phyloP scores from a whole-genome alignment of 177 flowering plant species.

The Vitis hybrid region DNA sequence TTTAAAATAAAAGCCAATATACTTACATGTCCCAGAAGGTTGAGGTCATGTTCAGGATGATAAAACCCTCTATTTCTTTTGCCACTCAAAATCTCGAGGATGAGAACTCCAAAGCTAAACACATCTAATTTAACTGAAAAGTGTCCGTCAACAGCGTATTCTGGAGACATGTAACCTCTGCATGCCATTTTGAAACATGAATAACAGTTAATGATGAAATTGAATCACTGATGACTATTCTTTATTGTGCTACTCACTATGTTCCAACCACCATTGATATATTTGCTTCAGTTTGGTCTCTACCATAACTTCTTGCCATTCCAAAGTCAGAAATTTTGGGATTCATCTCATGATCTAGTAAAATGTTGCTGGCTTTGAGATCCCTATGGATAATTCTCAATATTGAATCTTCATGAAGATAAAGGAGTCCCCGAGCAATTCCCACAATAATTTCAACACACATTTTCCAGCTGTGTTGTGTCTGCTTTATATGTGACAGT shows the following conservation, averaged over 20 bases:
- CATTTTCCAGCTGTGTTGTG: neutral
- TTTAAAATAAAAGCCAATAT: neutral
- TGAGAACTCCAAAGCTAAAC: conserved; percentile 25
- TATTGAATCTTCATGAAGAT: conserved; percentile 28
- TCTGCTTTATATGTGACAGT: no score
- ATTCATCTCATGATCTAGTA: conserved; percentile 31
- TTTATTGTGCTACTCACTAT: conserved; percentile 4
- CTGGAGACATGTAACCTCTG: conserved; percentile 31
- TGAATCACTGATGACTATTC: neutral
- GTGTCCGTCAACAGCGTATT: conserved; percentile 27
- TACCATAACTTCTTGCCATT: conserved; percentile 11
- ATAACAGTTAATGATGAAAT: neutral
- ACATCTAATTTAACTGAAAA: conserved; percentile 30
- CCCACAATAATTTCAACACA: conserved; percentile 14
- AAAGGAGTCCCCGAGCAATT: conserved; percentile 21
- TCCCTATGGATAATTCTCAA: conserved; percentile 34
- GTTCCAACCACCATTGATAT: conserved; percentile 19
- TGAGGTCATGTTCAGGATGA: conserved; percentile 6
- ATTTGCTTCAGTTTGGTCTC: conserved; percentile 11
- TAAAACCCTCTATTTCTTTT: conserved; percentile 22
- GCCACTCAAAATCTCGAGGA: conserved; percentile 29
- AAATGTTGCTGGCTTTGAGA: conserved; percentile 35
- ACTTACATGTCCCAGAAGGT: conserved; percentile 20
- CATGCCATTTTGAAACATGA: neutral
- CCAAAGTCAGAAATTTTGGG: conserved; percentile 20